A percentile compares a stretch with the other conserved stretches of the same genome.
These are phyloP conservation scores for Phyllosticta citribraziliensis DNA, from an alignment of 2,329 filamentous ascomycete genomes.

Conservation along the genomic window DNA sequence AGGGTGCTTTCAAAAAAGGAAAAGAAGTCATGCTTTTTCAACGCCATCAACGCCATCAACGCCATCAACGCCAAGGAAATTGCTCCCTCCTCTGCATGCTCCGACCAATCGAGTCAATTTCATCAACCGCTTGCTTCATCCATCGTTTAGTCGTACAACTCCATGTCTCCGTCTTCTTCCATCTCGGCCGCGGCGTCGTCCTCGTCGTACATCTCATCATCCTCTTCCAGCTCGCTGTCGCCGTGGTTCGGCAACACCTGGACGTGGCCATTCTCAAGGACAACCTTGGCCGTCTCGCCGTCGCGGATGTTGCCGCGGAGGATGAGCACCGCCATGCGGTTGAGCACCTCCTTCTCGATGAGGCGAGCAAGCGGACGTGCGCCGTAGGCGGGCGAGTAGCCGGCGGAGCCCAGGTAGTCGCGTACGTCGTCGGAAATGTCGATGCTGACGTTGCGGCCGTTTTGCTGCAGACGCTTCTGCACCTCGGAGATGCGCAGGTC, in stretches of 20 bases:
- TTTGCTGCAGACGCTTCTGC: slow-evolving; percentile 78
- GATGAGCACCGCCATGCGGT: slow-evolving; percentile 83
- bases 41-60: no score
- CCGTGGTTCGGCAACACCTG: slow-evolving; percentile 77
- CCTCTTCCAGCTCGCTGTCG: slow-evolving; percentile 47
- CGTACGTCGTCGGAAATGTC: slow-evolving; percentile 76
- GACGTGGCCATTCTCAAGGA: slow-evolving; percentile 70
- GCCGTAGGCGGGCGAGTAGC: slow-evolving; percentile 92
- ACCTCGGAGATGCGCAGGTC: slow-evolving; percentile 82
- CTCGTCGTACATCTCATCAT: slow-evolving; percentile 66
- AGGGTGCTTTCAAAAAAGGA: no score
- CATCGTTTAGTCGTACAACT: slow-evolving; percentile 52
- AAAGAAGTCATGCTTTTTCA: no score
- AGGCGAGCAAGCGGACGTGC: slow-evolving; percentile 78
- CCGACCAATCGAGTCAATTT: neutral
- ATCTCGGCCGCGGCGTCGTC: slow-evolving; percentile 65
- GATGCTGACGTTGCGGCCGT: slow-evolving; percentile 78
- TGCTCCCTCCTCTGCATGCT: no score
- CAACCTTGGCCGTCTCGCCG: slow-evolving; percentile 71
- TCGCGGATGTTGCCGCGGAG: slow-evolving; percentile 76
- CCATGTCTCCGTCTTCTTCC: slow-evolving; percentile 47
- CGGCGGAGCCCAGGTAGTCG: slow-evolving; percentile 82
- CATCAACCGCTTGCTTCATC: neutral
- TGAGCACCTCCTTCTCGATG: slow-evolving; percentile 96
- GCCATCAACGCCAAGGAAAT: no score